Evolutionary conservation across 495 filamentous ascomycete species (phyloP), one percentile per base, ranked within the genome.

Genomic region (Annulohypoxylon stygium): DNA sequence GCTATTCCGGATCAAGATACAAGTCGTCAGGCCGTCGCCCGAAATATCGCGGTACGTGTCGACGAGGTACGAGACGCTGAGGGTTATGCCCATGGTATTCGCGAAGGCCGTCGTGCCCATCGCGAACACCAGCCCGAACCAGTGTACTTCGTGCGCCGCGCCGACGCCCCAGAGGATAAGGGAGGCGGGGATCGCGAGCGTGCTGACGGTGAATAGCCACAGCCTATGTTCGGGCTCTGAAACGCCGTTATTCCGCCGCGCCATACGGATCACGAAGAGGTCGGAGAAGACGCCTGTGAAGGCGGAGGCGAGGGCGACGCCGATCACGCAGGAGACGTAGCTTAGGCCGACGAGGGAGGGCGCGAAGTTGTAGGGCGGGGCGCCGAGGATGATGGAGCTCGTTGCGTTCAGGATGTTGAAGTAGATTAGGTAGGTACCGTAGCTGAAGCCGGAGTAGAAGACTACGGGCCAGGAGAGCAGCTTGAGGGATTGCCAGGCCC

Each of bases 101-200:
- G 85, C 85, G 61, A 87, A 81, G 0, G 87, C 88, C 0, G 90
- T 82, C 14, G 87, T 73, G 58, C 86, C 86, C 88, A 90, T 90
- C 0, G 88, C 89, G 30, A 91, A 85, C 1, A 91, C 79, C 3
- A 89, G 80, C 3, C 89, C 90, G 60, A 90, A 88, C 88, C 88
- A 89, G 59, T 89, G 88, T 3, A 90, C 78, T 6, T 83, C 72
- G 54, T 89, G 86, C 0, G 89, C 89, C 7, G 89, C 88, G 10
- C 90, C 90, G 4, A 92, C 88, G n/a, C 90, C 90, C 89, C 89
- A 93, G 0, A 92, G 84, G 4, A 92, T 82, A 0, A 91, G 77
- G 0, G 88, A 87, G 0, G 78, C 80, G 0, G 90, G 90, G 3
- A 90, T 83, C 9, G 88, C 78, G 26, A 91, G 20, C 0, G 89